phyloP scores from a whole-genome alignment of 2,329 filamentous ascomycete genomes.

The Boeremia exigua region DNA sequence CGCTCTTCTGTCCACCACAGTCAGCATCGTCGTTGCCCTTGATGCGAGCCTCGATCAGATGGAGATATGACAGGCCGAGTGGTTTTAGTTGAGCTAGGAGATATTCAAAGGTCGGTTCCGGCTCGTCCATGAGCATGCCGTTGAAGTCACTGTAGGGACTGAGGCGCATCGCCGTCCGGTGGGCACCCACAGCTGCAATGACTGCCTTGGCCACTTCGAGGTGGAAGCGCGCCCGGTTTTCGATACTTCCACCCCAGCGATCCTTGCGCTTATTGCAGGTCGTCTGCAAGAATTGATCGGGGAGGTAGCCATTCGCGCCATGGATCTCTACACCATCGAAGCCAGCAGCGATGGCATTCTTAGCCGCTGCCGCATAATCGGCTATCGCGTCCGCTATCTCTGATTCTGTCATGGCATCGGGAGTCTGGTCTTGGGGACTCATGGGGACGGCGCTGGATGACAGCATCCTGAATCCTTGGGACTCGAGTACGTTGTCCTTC shows the following conservation, averaged over 20 bases:
- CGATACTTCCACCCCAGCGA: slow-evolving; percentile 54
- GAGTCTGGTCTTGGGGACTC: slow-evolving; percentile 28
- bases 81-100: not conserved
- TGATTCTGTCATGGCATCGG: slow-evolving; percentile 42
- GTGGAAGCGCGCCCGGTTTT: slow-evolving; percentile 58
- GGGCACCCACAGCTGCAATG: slow-evolving; percentile 56
- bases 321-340: slow-evolving; percentile 66
- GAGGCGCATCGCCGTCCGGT: slow-evolving; percentile 64
- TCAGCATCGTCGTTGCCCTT: slow-evolving; percentile 20
- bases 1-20: slow-evolving; percentile 21
- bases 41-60: slow-evolving; percentile 10
- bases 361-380: slow-evolving; percentile 50
- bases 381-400: slow-evolving; percentile 42
- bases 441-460: slow-evolving; percentile 44
- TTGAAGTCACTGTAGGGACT: slow-evolving; percentile 68
- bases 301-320: slow-evolving; percentile 69
- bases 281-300: slow-evolving; percentile 69
- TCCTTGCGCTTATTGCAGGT: slow-evolving; percentile 60
- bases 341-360: slow-evolving; percentile 55
- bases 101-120: slow-evolving; percentile 56
- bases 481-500: slow-evolving; percentile 37
- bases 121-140: slow-evolving; percentile 67
- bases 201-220: slow-evolving; percentile 61
- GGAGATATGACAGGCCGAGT: not conserved
- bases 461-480: slow-evolving; percentile 33